A percentile compares a stretch with the other conserved stretches of the same genome.
Evolutionary conservation across 2,329 filamentous ascomycete genomes (phyloP).

Genomic region (Oidium heveae): DNA sequence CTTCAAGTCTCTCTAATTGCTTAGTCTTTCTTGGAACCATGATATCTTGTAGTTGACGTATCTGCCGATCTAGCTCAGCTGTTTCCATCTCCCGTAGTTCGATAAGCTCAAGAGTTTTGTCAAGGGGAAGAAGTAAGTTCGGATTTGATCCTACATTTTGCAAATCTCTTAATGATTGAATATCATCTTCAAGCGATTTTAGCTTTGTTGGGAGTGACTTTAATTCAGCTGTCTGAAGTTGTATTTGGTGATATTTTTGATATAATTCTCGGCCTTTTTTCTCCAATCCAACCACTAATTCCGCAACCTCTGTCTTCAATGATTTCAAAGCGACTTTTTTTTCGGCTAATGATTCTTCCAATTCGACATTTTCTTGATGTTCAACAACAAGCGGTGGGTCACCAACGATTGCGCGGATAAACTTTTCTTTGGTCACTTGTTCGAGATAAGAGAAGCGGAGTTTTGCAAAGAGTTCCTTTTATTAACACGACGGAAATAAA

Average conservation of each 20-base stretch:
- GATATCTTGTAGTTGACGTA: constrained; percentile 33
- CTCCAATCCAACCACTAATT: constrained; percentile 50
- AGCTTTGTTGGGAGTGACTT: constrained; percentile 26
- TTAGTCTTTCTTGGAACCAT: constrained; percentile 39
- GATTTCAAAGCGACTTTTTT: constrained; percentile 54
- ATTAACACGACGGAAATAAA: background rate
- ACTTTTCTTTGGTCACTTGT: constrained; percentile 96
- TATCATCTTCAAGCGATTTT: constrained; percentile 21
- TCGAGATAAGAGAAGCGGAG: constrained; percentile 93
- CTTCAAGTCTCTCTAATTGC: constrained; percentile 39
- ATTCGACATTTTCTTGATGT: constrained; percentile 52
- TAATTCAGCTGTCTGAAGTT: constrained; percentile 23
- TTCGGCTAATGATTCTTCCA: constrained; percentile 44
- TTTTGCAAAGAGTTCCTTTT: constrained; percentile 70
- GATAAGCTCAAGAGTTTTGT: constrained; percentile 28
- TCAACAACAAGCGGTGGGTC: constrained; percentile 72
- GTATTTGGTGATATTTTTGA: constrained; percentile 24
- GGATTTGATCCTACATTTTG: constrained; percentile 20
- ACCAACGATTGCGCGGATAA: constrained; percentile 75
- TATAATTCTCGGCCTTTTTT: constrained; percentile 31
- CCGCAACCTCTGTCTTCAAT: constrained; percentile 54
- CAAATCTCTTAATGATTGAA: constrained; percentile 20
- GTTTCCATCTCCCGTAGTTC: constrained; percentile 24
- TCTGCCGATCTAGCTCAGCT: constrained; percentile 32
- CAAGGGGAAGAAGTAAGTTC: constrained; percentile 27